These are phyloP conservation scores for Coniochaeta ligniaria DNA, from an alignment of 2,329 filamentous ascomycete species.

Conservation along the genomic window DNA sequence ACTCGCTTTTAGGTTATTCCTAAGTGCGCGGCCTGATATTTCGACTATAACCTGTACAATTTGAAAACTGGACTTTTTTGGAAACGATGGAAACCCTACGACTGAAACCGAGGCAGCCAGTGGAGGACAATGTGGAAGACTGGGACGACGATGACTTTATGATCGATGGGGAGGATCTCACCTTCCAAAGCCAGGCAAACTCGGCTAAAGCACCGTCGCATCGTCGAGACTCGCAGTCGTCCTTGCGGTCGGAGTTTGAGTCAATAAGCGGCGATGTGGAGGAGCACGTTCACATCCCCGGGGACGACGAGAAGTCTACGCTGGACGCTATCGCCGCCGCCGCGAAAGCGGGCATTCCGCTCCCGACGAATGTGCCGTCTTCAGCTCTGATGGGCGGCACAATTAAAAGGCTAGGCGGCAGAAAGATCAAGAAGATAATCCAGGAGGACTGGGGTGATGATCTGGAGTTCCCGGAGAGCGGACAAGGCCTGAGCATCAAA, in stretches of 20 bases:
- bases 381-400: slow-evolving; percentile 88
- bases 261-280: slow-evolving; percentile 75
- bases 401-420: slow-evolving; percentile 79
- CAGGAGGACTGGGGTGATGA: slow-evolving; percentile 80
- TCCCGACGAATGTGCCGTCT: slow-evolving; percentile 78
- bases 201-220: slow-evolving; percentile 37
- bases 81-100: slow-evolving; percentile 45
- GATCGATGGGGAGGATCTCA: slow-evolving; percentile 60
- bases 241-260: slow-evolving; percentile 75
- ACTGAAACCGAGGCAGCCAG: slow-evolving; percentile 44
- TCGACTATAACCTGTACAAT: neutral
- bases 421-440: slow-evolving; percentile 64
- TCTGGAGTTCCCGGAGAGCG: slow-evolving; percentile 57
- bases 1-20: neutral
- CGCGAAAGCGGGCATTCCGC: slow-evolving; percentile 82
- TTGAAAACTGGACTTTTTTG: neutral
- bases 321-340: slow-evolving; percentile 82
- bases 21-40: neutral
- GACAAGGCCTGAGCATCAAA: slow-evolving; percentile 59
- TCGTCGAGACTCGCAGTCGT: slow-evolving; percentile 72
- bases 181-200: slow-evolving; percentile 45
- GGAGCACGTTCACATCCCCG: slow-evolving; percentile 77
- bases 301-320: slow-evolving; percentile 78
- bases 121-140: slow-evolving; percentile 60
- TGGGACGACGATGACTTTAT: slow-evolving; percentile 76